These are phyloP conservation scores for Artomyces pyxidatus DNA, from an alignment of 768 basidiomycete genomes.

Conservation along the genomic window DNA sequence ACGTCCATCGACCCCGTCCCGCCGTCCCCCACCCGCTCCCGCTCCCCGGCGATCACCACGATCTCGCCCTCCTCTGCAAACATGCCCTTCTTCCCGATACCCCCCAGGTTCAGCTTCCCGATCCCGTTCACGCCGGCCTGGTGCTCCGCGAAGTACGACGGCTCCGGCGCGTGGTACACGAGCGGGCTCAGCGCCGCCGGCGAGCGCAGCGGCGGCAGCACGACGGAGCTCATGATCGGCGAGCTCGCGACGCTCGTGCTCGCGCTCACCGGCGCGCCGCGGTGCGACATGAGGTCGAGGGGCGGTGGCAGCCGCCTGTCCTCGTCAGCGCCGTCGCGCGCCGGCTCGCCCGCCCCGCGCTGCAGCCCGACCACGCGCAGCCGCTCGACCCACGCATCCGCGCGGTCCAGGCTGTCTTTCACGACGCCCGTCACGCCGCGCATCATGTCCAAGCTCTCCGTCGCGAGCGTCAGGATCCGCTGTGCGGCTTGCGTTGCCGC, in stretches of 20 bases:
- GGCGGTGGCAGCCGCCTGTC: constrained; percentile 4
- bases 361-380: constrained; percentile 72
- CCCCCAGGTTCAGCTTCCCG: constrained; percentile 9
- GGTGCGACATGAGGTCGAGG: constrained; percentile 9
- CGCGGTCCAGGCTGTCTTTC: constrained; percentile 78
- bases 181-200: constrained; percentile 7
- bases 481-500: constrained; percentile 71
- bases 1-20: constrained; percentile 11
- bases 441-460: constrained; percentile 92
- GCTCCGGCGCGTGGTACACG: not conserved
- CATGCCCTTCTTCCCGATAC: constrained; percentile 15
- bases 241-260: constrained; percentile 10
- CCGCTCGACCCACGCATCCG: constrained; percentile 87
- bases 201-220: constrained; percentile 6
- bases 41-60: constrained; percentile 8
- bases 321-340: not conserved
- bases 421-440: constrained; percentile 81
- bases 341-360: constrained; percentile 28
- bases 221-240: constrained; percentile 4
- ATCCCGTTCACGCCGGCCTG: constrained; percentile 4
- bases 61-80: constrained; percentile 15
- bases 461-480: constrained; percentile 73
- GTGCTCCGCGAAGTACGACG: constrained; percentile 5
- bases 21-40: not conserved
- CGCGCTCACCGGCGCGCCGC: constrained; percentile 8